A percentile compares a stretch with the other conserved stretches of the same genome.
Conservation (phyloP, 129 eudicot species). For the Lactuca sativa region DNA sequence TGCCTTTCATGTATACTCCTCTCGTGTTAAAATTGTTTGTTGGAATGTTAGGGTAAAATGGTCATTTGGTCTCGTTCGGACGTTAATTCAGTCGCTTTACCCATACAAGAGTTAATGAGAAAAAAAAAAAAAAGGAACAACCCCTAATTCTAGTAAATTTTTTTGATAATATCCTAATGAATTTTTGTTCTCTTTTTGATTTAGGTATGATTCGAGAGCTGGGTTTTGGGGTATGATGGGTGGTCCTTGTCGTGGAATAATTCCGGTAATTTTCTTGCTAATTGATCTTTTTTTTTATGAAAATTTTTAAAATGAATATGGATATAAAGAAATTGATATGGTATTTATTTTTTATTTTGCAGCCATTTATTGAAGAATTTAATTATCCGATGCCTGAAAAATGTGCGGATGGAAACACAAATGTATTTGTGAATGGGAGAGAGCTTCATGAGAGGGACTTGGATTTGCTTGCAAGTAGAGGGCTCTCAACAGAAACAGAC, state of each 20-base stretch:
- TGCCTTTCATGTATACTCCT: too few species aligned
- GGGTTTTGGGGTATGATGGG: slow-evolving; percentile 99
- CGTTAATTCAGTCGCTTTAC: too few species aligned
- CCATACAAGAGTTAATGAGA: too few species aligned
- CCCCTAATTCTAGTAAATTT: neutral
- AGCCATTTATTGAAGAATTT: slow-evolving; percentile 94
- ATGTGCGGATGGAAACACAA: slow-evolving; percentile 84
- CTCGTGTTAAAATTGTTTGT: too few species aligned
- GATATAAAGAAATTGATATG: neutral
- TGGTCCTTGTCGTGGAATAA: slow-evolving; percentile 94
- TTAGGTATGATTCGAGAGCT: slow-evolving; percentile 89
- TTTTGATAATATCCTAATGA: neutral
- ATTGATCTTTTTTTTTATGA: neutral
- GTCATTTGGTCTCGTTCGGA: too few species aligned
- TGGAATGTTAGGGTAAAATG: too few species aligned
- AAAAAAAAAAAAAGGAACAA: too few species aligned
- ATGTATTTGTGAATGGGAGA: slow-evolving; percentile 90
- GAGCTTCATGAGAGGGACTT: slow-evolving; percentile 86
- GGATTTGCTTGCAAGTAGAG: slow-evolving; percentile 73
- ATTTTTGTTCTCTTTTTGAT: neutral
- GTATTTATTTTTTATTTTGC: slow-evolving; percentile 15
- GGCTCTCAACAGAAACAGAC: slow-evolving; percentile 68
- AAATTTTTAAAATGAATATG: neutral
- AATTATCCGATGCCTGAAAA: slow-evolving; percentile 75
- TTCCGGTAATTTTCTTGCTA: slow-evolving; percentile 64